These are phyloP conservation scores for Citrus sinensis DNA, from an alignment of 345 rosid genomes.

Conservation along the genomic window DNA sequence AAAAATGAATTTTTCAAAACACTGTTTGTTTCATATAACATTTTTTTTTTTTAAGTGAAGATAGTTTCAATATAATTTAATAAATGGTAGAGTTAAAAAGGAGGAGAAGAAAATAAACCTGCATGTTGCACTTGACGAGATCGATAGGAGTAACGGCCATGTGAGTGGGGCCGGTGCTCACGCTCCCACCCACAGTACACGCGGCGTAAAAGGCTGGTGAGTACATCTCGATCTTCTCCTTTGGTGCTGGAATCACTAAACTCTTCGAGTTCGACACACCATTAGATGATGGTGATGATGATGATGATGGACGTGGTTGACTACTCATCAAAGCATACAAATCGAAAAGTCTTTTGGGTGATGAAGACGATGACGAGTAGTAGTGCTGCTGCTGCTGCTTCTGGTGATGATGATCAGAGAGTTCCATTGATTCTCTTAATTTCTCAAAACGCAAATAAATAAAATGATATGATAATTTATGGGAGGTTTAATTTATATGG, in stretches of 20 bases:
- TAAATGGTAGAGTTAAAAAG: too few species aligned
- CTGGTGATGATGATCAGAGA: slow-evolving; percentile 7
- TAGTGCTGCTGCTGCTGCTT: slow-evolving; percentile 21
- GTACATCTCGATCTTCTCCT: slow-evolving; percentile 72
- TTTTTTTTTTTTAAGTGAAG: too few species aligned
- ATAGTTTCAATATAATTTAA: too few species aligned
- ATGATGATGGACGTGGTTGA: too few species aligned
- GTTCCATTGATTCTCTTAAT: slow-evolving; percentile 34
- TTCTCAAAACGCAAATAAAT: neutral
- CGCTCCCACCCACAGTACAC: slow-evolving; percentile 68
- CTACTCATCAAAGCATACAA: slow-evolving; percentile 15
- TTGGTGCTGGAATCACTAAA: slow-evolving; percentile 56
- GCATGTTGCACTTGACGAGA: slow-evolving; percentile 98
- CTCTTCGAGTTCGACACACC: neutral
- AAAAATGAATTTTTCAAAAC: too few species aligned
- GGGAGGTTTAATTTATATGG: too few species aligned
- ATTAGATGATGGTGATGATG: neutral
- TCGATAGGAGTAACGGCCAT: slow-evolving; percentile 89
- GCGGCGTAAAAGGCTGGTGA: slow-evolving; percentile 81
- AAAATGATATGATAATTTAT: too few species aligned
- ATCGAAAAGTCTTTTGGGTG: slow-evolving; percentile 11
- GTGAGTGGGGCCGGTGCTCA: slow-evolving; percentile 87
- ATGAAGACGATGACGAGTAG: slow-evolving; percentile 37
- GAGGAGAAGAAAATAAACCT: slow-evolving; percentile 37
- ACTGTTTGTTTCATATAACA: too few species aligned